Evolutionary conservation across 306 rosid species (phyloP).

Genomic region (Arachis hypogaea): DNA sequence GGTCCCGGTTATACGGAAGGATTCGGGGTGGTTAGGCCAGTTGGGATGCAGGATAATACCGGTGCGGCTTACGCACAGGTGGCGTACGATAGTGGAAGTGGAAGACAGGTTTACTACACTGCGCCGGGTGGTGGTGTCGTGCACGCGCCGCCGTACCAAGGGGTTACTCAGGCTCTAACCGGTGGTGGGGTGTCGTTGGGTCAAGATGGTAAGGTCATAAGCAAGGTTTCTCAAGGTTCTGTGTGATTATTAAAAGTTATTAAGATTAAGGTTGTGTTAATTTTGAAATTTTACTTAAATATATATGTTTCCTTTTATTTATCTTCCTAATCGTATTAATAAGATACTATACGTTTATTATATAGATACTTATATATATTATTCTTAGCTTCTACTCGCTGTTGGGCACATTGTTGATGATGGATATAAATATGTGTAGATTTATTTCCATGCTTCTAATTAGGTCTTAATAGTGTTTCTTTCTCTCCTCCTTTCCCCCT

Average conservation of each 20-base stretch:
- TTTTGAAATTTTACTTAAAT: conserved; percentile 1
- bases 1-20: conserved; percentile 59
- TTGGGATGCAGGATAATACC: conserved; percentile 43
- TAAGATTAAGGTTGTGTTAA: conserved; percentile 10
- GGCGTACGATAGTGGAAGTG: conserved; percentile 65
- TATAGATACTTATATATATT: not conserved
- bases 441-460: conserved; percentile 1
- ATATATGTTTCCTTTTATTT: not conserved
- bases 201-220: conserved; percentile 68
- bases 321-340: conserved; percentile 2
- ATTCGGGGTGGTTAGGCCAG: conserved; percentile 46
- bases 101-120: conserved; percentile 83
- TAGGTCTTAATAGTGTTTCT: not conserved
- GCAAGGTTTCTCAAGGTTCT: conserved; percentile 71
- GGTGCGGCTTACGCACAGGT: conserved; percentile 42
- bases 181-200: conserved; percentile 54
- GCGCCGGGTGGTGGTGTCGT: conserved; percentile 54
- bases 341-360: not conserved
- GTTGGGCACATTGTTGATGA: conserved; percentile 33
- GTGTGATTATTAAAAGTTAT: conserved; percentile 47
- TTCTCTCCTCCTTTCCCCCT: not conserved
- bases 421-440: conserved; percentile 1
- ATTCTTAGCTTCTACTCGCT: conserved; percentile 16
- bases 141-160: conserved; percentile 57
- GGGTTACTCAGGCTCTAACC: conserved; percentile 39